Percentiles rank a stretch among this genome's conserved stretches.
Evolutionary conservation across 345 rosid species (phyloP).

Genomic region (Physaria fendleri): DNA sequence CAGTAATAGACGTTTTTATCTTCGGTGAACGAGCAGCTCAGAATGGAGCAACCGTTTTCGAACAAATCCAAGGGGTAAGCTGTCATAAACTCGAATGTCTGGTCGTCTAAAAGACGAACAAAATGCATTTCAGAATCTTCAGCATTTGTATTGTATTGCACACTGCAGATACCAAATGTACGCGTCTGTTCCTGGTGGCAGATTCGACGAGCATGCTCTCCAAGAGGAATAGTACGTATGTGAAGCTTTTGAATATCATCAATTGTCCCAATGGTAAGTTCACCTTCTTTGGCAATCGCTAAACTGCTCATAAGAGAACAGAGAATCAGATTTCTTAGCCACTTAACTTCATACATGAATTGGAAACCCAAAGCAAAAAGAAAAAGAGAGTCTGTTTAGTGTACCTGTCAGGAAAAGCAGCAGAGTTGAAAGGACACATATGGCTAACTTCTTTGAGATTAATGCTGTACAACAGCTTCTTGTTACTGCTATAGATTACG

Average conservation of each 20-base stretch:
- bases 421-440: constrained; percentile 98
- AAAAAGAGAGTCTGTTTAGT: background rate
- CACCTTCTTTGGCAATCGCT: constrained; percentile 97
- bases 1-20: constrained; percentile 86
- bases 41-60: constrained; percentile 88
- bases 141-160: constrained; percentile 63
- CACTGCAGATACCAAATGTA: constrained; percentile 86
- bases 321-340: constrained; percentile 14
- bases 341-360: background rate
- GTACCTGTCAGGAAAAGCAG: constrained; percentile 99
- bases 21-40: constrained; percentile 88
- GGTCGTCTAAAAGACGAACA: constrained; percentile 87
- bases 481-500: constrained; percentile 94
- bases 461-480: constrained; percentile 89
- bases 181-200: constrained; percentile 98
- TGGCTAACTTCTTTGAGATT: constrained; percentile 97
- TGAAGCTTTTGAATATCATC: constrained; percentile 99
- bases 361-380: constrained; percentile 21
- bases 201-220: constrained; percentile 94
- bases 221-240: constrained; percentile 93
- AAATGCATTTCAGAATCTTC: constrained; percentile 84
- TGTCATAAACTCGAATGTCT: constrained; percentile 79
- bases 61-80: constrained; percentile 77
- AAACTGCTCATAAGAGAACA: constrained; percentile 48
- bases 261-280: constrained; percentile 93